Evolutionary conservation across 305 asterid genomes (phyloP).

Genomic region (Withania somnifera): DNA sequence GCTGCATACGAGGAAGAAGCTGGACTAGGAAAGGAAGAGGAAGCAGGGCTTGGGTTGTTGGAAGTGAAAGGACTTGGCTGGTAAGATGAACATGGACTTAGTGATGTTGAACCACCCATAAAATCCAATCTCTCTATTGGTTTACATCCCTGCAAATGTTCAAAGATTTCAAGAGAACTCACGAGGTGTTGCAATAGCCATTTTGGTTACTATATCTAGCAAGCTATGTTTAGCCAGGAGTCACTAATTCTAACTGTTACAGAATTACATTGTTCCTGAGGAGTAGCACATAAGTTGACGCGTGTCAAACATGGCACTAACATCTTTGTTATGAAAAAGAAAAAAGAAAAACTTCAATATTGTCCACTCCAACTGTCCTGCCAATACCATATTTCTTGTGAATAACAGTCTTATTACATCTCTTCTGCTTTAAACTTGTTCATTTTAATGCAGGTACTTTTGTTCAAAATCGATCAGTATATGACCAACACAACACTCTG

Average conservation of each 20-base stretch:
- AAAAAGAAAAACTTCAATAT: not conserved
- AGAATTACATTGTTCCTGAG: not conserved
- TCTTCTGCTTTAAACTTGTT: not conserved
- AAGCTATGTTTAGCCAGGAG: not conserved
- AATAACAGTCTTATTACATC: not conserved
- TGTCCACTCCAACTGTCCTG: not conserved
- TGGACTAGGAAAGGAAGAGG: constrained; percentile 69
- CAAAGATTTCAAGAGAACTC: not conserved
- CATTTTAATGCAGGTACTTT: not conserved
- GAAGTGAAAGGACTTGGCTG: constrained; percentile 62
- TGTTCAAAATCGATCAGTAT: not conserved
- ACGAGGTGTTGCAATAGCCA: not conserved
- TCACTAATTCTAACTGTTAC: not conserved
- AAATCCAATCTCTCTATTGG: constrained; percentile 48
- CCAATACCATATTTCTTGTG: not conserved
- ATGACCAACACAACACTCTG: not conserved
- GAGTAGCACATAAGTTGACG: not conserved
- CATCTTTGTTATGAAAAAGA: not conserved
- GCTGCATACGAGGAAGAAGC: constrained; percentile 44
- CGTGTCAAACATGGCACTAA: not conserved
- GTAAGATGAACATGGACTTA: constrained; percentile 61
- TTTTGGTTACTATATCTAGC: not conserved
- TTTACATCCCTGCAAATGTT: constrained; percentile 42
- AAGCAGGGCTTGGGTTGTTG: constrained; percentile 51
- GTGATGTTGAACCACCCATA: constrained; percentile 39